Conservation (phyloP, 371 early-diverging fungal genomes). For the Basidiobolus meristosporus region DNA sequence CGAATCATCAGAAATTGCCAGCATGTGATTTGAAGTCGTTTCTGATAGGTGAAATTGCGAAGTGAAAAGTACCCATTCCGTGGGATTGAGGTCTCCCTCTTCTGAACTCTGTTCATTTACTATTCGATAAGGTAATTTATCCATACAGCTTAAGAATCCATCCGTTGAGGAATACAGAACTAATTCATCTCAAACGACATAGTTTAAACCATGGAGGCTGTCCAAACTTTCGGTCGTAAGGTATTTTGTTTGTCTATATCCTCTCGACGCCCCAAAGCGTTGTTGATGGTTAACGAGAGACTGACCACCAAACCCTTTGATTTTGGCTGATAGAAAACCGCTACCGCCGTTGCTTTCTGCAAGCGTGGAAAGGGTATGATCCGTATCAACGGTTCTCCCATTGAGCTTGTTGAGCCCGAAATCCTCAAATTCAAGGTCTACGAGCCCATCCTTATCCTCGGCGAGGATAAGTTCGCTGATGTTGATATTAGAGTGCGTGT, state of each 20-base stretch:
- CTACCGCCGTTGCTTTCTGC: conserved; percentile 98
- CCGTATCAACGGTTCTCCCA: conserved; percentile 94
- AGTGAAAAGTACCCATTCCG: too few relatives aligned
- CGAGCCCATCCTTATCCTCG: conserved; percentile 95
- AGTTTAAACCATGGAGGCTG: conserved; percentile 6
- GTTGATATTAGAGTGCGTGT: conserved; percentile 96
- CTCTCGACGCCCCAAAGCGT: neutral
- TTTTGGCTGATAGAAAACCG: conserved; percentile 95
- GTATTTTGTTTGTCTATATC: neutral
- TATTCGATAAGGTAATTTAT: too few relatives aligned
- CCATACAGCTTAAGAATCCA: too few relatives aligned
- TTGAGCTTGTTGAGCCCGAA: conserved; percentile 92
- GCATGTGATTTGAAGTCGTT: too few relatives aligned
- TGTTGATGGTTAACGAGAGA: too few relatives aligned
- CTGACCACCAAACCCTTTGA: too few relatives aligned
- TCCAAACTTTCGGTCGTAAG: conserved; percentile 12
- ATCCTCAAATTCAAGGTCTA: conserved; percentile 95
- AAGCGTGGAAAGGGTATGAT: conserved; percentile 93
- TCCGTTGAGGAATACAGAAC: too few relatives aligned
- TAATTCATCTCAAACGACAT: too few relatives aligned
- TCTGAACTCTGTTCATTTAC: too few relatives aligned
- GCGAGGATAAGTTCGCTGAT: conserved; percentile 88
- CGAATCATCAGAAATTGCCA: too few relatives aligned
- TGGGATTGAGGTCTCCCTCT: too few relatives aligned
- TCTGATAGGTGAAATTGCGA: too few relatives aligned